These are phyloP conservation scores for Wickerhamia fluorescens DNA, from an alignment of 805 yeast genomes.

Conservation along the genomic window DNA sequence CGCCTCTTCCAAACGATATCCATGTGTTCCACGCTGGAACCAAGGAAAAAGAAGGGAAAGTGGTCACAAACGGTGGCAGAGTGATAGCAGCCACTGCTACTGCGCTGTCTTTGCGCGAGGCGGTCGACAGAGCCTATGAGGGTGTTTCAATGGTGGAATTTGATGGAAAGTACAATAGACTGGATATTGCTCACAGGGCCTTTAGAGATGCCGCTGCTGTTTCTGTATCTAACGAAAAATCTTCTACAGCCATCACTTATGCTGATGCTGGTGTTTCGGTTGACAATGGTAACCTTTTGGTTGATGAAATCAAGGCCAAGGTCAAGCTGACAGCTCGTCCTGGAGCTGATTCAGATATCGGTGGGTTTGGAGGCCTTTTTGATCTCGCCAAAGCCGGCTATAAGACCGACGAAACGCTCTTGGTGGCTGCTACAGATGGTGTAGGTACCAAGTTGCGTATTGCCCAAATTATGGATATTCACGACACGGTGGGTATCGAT, in stretches of 20 bases:
- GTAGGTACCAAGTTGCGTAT: constrained; percentile 95
- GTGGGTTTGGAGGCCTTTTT: constrained; percentile 97
- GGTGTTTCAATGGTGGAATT: constrained; percentile 78
- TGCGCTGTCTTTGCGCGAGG: constrained; percentile 65
- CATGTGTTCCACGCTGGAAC: constrained; percentile 97
- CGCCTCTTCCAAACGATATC: constrained; percentile 47
- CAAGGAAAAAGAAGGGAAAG: constrained; percentile 43
- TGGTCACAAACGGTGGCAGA: constrained; percentile 91
- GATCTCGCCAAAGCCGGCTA: constrained; percentile 88
- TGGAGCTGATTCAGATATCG: constrained; percentile 97
- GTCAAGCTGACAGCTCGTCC: constrained; percentile 91
- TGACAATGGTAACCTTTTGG: constrained; percentile 87
- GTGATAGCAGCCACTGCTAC: constrained; percentile 92
- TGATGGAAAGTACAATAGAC: constrained; percentile 73
- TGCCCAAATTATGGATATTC: constrained; percentile 84
- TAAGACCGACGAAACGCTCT: constrained; percentile 65
- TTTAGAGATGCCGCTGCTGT: too few relatives aligned
- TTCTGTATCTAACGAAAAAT: constrained; percentile 14
- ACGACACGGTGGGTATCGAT: constrained; percentile 97
- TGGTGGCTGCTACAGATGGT: constrained; percentile 98
- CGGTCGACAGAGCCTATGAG: constrained; percentile 78
- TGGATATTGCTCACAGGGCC: constrained; percentile 94
- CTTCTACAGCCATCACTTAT: constrained; percentile 57
- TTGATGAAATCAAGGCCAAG: constrained; percentile 80
- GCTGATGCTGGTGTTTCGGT: constrained; percentile 97